These are phyloP conservation scores for Microglena sp. DNA, from an alignment of 139 green algal species.

Conservation along the genomic window DNA sequence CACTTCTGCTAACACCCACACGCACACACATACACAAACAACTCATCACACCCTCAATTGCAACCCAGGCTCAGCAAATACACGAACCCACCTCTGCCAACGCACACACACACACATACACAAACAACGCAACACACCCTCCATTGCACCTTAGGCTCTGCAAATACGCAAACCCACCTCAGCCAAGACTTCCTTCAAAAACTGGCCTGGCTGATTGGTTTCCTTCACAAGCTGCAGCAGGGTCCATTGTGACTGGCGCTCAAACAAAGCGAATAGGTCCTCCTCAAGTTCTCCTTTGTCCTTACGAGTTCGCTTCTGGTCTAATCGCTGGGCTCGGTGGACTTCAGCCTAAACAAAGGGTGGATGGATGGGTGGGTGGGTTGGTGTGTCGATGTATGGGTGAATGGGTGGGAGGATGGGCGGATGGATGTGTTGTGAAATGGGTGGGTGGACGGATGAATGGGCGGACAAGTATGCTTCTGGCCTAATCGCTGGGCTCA, in stretches of 20 bases:
- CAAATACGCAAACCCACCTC: slow-evolving; percentile 12
- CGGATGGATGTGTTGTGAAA: no score
- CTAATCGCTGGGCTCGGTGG: no score
- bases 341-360: no score
- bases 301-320: slow-evolving; percentile 30
- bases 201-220: slow-evolving; percentile 38
- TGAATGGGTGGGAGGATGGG: no score
- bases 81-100: background rate
- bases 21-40: background rate
- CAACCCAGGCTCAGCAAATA: background rate
- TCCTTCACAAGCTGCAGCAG: slow-evolving; percentile 48
- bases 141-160: background rate
- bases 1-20: background rate
- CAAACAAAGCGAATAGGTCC: slow-evolving; percentile 45
- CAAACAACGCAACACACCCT: background rate
- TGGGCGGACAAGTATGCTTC: no score
- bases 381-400: no score
- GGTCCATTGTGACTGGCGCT: slow-evolving; percentile 38
- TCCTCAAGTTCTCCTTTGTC: slow-evolving; percentile 28
- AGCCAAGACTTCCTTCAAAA: slow-evolving; percentile 39
- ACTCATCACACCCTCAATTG: background rate
- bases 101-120: background rate
- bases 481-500: no score
- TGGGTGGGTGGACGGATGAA: no score
- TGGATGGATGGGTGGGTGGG: no score